Conservation (phyloP, 306 rosid genomes). For the Corylus heterophylla region DNA sequence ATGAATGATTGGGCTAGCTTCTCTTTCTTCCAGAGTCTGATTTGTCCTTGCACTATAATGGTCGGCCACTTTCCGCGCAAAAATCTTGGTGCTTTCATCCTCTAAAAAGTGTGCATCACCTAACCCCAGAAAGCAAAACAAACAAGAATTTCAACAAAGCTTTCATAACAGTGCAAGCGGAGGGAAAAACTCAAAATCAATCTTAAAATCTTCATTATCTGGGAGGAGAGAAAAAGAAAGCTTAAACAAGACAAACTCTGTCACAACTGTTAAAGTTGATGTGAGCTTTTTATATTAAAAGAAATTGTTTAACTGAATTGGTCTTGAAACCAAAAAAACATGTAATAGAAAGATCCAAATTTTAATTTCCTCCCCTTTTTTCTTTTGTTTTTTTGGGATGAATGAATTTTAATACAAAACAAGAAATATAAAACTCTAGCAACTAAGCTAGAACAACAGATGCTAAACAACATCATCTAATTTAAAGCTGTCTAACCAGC, state of each 20-base stretch:
- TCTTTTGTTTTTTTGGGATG: background rate
- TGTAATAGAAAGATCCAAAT: slow-evolving; percentile 12
- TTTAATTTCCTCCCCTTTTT: slow-evolving; percentile 4
- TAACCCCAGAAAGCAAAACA: slow-evolving; percentile 33
- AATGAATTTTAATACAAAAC: no score
- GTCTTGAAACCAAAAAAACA: slow-evolving; percentile 4
- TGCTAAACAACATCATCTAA: no score
- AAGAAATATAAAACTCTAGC: no score
- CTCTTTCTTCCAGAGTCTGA: slow-evolving; percentile 90
- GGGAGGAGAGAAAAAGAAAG: background rate
- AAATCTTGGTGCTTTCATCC: slow-evolving; percentile 81
- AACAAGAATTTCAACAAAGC: slow-evolving; percentile 5
- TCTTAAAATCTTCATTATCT: slow-evolving; percentile 16
- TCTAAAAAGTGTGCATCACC: slow-evolving; percentile 76
- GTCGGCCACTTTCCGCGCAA: slow-evolving; percentile 89
- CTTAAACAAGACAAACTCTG: background rate
- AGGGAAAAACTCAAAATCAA: background rate
- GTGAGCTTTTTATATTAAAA: background rate
- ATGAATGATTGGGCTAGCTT: slow-evolving; percentile 87
- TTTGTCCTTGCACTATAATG: slow-evolving; percentile 92
- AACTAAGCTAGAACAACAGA: no score
- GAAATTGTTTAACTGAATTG: background rate
- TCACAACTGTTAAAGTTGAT: background rate
- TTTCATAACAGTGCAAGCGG: background rate
- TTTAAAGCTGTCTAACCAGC: no score